Evolutionary conservation across 2,329 filamentous ascomycete species (phyloP).

Genomic region (Plectosphaerella cucumerina): DNA sequence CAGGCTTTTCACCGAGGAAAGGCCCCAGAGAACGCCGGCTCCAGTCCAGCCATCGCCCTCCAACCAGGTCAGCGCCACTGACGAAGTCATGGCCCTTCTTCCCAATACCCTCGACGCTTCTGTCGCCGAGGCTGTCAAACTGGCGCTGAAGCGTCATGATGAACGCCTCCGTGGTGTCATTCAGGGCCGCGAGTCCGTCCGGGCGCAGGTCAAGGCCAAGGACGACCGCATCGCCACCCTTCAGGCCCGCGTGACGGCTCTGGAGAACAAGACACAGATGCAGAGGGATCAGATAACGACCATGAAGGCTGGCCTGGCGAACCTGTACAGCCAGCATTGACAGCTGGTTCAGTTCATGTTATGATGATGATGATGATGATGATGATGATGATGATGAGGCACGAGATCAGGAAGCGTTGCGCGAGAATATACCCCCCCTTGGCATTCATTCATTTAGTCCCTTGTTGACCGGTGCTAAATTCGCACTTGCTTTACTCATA

Average conservation of each 20-base stretch:
- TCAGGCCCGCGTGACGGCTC: constrained; percentile 27
- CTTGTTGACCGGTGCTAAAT: neutral
- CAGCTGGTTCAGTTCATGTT: neutral
- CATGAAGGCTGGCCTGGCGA: constrained; percentile 32
- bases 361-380: neutral
- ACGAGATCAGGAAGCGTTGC: neutral
- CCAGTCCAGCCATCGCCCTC: neutral
- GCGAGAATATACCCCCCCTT: too few relatives aligned
- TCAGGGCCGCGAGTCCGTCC: constrained; percentile 61
- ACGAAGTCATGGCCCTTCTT: constrained; percentile 47
- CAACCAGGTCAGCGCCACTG: constrained; percentile 30
- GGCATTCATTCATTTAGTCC: neutral
- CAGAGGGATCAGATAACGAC: constrained; percentile 28
- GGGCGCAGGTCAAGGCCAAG: constrained; percentile 58
- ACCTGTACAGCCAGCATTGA: constrained; percentile 19
- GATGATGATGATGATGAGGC: neutral
- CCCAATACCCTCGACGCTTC: constrained; percentile 32
- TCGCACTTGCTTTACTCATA: neutral
- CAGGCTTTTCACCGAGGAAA: constrained; percentile 27
- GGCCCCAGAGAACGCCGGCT: constrained; percentile 15
- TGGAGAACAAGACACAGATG: constrained; percentile 32
- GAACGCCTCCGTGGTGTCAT: constrained; percentile 56
- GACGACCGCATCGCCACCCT: constrained; percentile 42
- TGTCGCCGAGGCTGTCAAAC: constrained; percentile 31
- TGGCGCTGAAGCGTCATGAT: constrained; percentile 50